Evolutionary conservation across 805 yeast species (phyloP).

Genomic region (Candida fluviatilis): DNA sequence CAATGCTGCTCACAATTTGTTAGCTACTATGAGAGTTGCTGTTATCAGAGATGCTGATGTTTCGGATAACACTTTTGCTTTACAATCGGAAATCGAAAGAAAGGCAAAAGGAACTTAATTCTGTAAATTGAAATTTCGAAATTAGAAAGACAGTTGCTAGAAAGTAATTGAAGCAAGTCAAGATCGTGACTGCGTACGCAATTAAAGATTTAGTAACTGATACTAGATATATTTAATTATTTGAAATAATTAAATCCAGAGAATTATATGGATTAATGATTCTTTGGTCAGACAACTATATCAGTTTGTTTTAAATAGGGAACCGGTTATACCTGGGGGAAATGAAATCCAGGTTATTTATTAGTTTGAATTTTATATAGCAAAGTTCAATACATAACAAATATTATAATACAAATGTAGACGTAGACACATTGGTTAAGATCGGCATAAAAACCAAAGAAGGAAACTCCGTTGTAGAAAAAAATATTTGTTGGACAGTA

Average conservation of each 20-base stretch:
- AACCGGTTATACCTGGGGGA: not conserved
- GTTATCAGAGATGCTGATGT: slow-evolving; percentile 68
- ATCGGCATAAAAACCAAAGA: too few relatives aligned
- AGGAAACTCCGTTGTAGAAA: too few relatives aligned
- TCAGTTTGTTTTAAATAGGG: not conserved
- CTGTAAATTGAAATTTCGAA: not conserved
- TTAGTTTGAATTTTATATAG: not conserved
- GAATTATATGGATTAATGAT: too few relatives aligned
- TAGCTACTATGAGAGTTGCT: slow-evolving; percentile 81
- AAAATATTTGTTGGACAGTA: not conserved
- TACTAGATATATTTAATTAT: too few relatives aligned
- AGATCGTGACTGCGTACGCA: too few relatives aligned
- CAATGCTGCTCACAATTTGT: slow-evolving; percentile 78
- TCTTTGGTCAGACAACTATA: too few relatives aligned
- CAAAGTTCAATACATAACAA: not conserved
- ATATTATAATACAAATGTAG: too few relatives aligned
- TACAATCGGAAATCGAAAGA: slow-evolving; percentile 45
- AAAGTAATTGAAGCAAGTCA: too few relatives aligned
- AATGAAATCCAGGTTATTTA: not conserved
- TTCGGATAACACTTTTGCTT: slow-evolving; percentile 46
- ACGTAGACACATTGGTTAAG: too few relatives aligned
- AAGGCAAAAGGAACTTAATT: slow-evolving; percentile 21
- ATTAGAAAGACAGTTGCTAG: too few relatives aligned
- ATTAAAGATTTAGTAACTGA: too few relatives aligned
- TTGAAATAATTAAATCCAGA: too few relatives aligned